phyloP scores from a whole-genome alignment of 78 protist genomes.

The Dictyostelium capitatum region DNA sequence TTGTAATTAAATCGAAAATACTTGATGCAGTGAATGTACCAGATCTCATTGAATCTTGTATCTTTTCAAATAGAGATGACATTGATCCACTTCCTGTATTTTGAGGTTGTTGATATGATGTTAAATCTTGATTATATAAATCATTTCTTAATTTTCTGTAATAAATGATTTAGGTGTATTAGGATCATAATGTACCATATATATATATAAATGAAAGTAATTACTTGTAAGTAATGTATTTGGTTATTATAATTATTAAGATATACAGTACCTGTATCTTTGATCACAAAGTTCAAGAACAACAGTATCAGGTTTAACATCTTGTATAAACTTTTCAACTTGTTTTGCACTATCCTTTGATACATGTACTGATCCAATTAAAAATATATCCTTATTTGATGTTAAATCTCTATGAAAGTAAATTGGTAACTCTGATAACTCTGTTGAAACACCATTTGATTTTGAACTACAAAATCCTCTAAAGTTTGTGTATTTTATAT shows the following conservation, averaged over 20 bases:
- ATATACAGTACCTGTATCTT: too few relatives aligned
- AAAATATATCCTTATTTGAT: constrained; percentile 58
- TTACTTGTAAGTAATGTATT: too few relatives aligned
- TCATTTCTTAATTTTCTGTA: constrained; percentile 36
- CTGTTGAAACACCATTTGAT: neutral
- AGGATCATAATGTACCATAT: too few relatives aligned
- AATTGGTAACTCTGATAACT: constrained; percentile 54
- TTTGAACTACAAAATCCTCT: neutral
- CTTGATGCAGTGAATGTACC: neutral
- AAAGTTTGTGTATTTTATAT: neutral
- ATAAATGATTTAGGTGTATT: too few relatives aligned
- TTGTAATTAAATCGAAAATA: neutral
- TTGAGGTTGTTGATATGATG: constrained; percentile 6
- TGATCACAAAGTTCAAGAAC: constrained; percentile 48
- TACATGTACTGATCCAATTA: constrained; percentile 60
- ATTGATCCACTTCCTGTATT: neutral
- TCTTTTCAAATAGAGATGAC: neutral
- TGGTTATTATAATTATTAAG: too few relatives aligned
- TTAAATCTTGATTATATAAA: constrained; percentile 9
- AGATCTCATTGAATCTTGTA: neutral
- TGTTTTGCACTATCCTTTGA: constrained; percentile 38
- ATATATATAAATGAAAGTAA: too few relatives aligned
- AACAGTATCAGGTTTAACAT: constrained; percentile 55
- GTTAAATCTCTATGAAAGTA: constrained; percentile 38
- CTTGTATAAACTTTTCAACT: constrained; percentile 39